These are phyloP conservation scores for Pichia paraexigua DNA, from an alignment of 805 yeast species.

Conservation along the genomic window DNA sequence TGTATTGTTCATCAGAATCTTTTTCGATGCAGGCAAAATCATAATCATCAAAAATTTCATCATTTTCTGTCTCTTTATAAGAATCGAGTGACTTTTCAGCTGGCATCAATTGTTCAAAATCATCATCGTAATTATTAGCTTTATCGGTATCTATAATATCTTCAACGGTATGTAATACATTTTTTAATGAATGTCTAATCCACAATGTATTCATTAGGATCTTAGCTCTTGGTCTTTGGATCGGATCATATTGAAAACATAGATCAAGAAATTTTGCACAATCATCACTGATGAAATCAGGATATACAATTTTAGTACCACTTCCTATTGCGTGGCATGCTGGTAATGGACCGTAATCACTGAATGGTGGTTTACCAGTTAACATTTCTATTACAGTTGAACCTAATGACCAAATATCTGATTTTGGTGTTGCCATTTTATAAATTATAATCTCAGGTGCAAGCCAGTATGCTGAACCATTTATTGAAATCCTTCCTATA, in stretches of 20 bases:
- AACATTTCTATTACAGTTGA: slow-evolving; percentile 87
- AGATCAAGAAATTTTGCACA: slow-evolving; percentile 44
- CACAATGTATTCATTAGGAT: slow-evolving; percentile 53
- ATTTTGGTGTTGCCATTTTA: slow-evolving; percentile 71
- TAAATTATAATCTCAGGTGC: slow-evolving; percentile 80
- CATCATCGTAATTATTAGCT: neutral
- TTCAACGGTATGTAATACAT: slow-evolving; percentile 5
- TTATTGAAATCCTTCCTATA: slow-evolving; percentile 33
- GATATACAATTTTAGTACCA: slow-evolving; percentile 64
- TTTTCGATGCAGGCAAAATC: neutral
- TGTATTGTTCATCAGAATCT: neutral
- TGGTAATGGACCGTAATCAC: slow-evolving; percentile 65
- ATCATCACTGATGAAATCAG: slow-evolving; percentile 27
- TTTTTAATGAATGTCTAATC: slow-evolving; percentile 29
- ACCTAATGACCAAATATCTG: slow-evolving; percentile 91
- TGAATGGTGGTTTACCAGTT: slow-evolving; percentile 84
- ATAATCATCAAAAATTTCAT: neutral
- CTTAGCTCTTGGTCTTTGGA: slow-evolving; percentile 46
- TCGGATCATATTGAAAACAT: slow-evolving; percentile 65
- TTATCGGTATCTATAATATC: neutral
- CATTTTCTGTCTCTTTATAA: neutral
- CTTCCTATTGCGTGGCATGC: slow-evolving; percentile 79
- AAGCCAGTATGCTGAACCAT: slow-evolving; percentile 98
- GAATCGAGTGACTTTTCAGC: neutral
- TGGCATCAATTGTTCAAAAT: neutral